Conservation (phyloP, 2,329 filamentous ascomycete species). For the Arthrobotrys entomopaga region DNA sequence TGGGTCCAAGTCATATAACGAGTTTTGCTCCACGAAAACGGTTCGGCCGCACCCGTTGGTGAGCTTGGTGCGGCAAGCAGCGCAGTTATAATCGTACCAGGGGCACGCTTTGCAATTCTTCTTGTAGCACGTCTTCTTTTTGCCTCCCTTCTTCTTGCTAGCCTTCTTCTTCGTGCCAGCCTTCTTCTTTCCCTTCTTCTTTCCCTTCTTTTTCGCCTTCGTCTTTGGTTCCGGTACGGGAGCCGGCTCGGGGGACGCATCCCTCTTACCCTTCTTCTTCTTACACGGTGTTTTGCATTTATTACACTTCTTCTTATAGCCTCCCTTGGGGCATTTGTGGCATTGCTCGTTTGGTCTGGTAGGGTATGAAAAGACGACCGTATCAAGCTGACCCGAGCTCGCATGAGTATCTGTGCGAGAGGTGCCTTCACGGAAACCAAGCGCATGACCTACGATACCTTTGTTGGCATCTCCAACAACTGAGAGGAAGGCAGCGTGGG, state of each 20-base stretch:
- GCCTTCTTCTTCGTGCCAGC: not conserved
- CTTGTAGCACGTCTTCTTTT: constrained; percentile 11
- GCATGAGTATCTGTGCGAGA: constrained; percentile 1
- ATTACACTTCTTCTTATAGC: constrained; percentile 5
- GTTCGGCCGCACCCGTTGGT: constrained; percentile 23
- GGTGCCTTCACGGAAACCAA: constrained; percentile 23
- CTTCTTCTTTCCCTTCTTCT: constrained; percentile 23
- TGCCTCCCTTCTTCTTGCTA: not conserved
- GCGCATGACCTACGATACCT: constrained; percentile 11
- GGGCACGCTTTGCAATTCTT: constrained; percentile 27
- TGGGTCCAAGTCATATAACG: constrained; percentile 59
- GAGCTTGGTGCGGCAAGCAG: constrained; percentile 9
- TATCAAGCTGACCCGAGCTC: constrained; percentile 11
- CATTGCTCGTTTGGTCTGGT: constrained; percentile 16
- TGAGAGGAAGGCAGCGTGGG: constrained; percentile 22
- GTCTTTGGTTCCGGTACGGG: too few species aligned
- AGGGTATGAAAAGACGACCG: constrained; percentile 22
- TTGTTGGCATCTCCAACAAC: constrained; percentile 28
- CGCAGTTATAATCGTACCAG: constrained; percentile 20
- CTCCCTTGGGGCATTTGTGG: constrained; percentile 8
- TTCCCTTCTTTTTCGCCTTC: not conserved
- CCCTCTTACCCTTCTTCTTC: constrained; percentile 8
- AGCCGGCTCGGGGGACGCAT: too few species aligned
- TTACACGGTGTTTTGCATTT: constrained; percentile 1
- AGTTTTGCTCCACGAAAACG: constrained; percentile 2